Evolutionary conservation across 2,329 filamentous ascomycete species (phyloP).

Genomic region (Fusarium falciforme): DNA sequence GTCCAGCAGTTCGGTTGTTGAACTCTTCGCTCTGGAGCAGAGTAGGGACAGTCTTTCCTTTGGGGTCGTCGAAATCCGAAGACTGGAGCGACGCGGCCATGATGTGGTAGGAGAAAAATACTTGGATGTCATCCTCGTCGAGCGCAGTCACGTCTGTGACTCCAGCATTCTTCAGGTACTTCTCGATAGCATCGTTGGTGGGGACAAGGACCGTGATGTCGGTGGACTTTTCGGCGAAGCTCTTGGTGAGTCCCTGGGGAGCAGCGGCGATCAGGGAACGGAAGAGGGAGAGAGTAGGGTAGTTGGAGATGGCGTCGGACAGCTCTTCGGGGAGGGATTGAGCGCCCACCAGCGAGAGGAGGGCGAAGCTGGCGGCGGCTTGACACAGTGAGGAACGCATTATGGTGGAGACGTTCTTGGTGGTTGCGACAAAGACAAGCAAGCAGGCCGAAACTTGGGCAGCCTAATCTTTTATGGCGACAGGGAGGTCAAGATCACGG

Average conservation of each 20-base stretch:
- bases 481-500: background rate
- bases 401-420: background rate
- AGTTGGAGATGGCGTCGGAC: constrained; percentile 14
- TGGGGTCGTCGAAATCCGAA: constrained; percentile 9
- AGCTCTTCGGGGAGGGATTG: constrained; percentile 24
- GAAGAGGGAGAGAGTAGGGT: constrained; percentile 28
- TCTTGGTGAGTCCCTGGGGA: background rate
- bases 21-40: constrained; percentile 15
- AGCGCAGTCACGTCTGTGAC: constrained; percentile 15
- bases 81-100: constrained; percentile 17
- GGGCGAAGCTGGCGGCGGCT: background rate
- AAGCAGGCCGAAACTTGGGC: background rate
- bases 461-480: background rate
- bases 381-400: constrained; percentile 12
- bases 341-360: constrained; percentile 8
- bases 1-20: constrained; percentile 35
- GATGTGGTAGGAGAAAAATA: constrained; percentile 36
- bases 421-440: too few species aligned
- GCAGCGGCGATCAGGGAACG: constrained; percentile 10
- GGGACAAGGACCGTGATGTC: constrained; percentile 38
- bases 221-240: background rate
- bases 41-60: constrained; percentile 26
- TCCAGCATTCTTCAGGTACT: constrained; percentile 15
- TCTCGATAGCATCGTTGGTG: constrained; percentile 30
- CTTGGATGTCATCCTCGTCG: background rate